These are phyloP conservation scores for Wickerhamiella hasegawae DNA, from an alignment of 805 yeast genomes.

Conservation along the genomic window DNA sequence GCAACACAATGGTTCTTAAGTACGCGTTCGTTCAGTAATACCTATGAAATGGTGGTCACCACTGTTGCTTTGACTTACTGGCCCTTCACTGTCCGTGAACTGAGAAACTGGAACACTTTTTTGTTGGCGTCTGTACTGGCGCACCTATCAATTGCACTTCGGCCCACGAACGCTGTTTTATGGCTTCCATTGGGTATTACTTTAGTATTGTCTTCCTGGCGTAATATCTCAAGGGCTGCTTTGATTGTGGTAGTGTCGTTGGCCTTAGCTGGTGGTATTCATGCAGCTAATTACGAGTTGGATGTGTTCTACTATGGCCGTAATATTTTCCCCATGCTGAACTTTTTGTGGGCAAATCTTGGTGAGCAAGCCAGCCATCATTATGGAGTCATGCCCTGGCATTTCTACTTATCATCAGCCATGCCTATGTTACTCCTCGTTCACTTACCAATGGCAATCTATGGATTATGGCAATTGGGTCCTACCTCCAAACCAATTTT, in stretches of 20 bases:
- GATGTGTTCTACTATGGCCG: slow-evolving; percentile 48
- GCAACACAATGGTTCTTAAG: slow-evolving; percentile 71
- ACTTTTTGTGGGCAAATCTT: slow-evolving; percentile 3
- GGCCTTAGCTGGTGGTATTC: slow-evolving; percentile 7
- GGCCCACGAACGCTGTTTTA: slow-evolving; percentile 72
- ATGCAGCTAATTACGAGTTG: slow-evolving; percentile 23
- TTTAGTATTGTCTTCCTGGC: slow-evolving; percentile 7
- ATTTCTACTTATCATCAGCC: slow-evolving; percentile 71
- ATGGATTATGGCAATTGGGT: slow-evolving; percentile 4
- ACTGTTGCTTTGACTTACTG: slow-evolving; percentile 50
- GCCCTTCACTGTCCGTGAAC: slow-evolving; percentile 35
- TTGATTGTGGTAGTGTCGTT: slow-evolving; percentile 20
- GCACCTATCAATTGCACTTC: slow-evolving; percentile 44
- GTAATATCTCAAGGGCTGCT: slow-evolving; percentile 6
- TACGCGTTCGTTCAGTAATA: slow-evolving; percentile 76
- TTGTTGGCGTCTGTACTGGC: slow-evolving; percentile 35
- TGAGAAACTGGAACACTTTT: slow-evolving; percentile 10
- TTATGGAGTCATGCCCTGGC: slow-evolving; percentile 75
- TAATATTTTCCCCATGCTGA: slow-evolving; percentile 7
- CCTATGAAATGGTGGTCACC: slow-evolving; percentile 60
- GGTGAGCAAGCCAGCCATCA: slow-evolving; percentile 6
- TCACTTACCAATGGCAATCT: slow-evolving; percentile 33
- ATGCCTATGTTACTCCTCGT: slow-evolving; percentile 60
- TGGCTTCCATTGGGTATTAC: slow-evolving; percentile 51
- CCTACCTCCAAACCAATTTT: slow-evolving; percentile 16